Evolutionary conservation across 139 green algal species (phyloP).

Genomic region (Volvox reticuliferus): DNA sequence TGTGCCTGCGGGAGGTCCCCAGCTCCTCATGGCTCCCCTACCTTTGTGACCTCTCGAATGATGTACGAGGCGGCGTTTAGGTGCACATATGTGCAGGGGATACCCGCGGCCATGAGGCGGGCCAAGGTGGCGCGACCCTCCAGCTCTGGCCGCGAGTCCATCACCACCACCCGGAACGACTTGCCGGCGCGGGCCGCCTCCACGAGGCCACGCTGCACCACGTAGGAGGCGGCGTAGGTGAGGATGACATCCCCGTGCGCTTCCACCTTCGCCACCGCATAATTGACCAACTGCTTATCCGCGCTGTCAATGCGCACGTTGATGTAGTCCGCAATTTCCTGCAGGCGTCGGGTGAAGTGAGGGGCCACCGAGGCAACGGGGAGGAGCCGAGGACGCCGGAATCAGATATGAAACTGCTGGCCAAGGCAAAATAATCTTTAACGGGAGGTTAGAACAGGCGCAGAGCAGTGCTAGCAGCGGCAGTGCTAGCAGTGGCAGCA

Average conservation of each 20-base stretch:
- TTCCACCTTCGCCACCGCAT: slow-evolving; percentile 83
- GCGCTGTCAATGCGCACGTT: slow-evolving; percentile 63
- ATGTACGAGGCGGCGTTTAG: slow-evolving; percentile 85
- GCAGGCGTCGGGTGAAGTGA: background rate
- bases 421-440: too few relatives aligned
- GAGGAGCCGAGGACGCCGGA: too few relatives aligned
- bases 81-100: slow-evolving; percentile 85
- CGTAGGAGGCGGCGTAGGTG: slow-evolving; percentile 85
- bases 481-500: too few relatives aligned
- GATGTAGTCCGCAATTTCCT: slow-evolving; percentile 82
- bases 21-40: slow-evolving; percentile 36
- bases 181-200: slow-evolving; percentile 58
- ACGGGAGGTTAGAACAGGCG: too few relatives aligned
- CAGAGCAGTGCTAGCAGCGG: too few relatives aligned
- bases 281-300: slow-evolving; percentile 76
- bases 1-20: too few relatives aligned
- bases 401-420: too few relatives aligned
- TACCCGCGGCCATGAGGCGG: slow-evolving; percentile 70
- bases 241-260: slow-evolving; percentile 91
- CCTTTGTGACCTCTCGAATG: slow-evolving; percentile 86
- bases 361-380: too few relatives aligned
- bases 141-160: slow-evolving; percentile 85
- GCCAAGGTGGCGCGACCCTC: slow-evolving; percentile 84
- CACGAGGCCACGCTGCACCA: slow-evolving; percentile 55
- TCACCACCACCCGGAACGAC: slow-evolving; percentile 88